Evolutionary conservation across 1,139 yeast species (phyloP).

Genomic region (Torulaspora globosa): DNA sequence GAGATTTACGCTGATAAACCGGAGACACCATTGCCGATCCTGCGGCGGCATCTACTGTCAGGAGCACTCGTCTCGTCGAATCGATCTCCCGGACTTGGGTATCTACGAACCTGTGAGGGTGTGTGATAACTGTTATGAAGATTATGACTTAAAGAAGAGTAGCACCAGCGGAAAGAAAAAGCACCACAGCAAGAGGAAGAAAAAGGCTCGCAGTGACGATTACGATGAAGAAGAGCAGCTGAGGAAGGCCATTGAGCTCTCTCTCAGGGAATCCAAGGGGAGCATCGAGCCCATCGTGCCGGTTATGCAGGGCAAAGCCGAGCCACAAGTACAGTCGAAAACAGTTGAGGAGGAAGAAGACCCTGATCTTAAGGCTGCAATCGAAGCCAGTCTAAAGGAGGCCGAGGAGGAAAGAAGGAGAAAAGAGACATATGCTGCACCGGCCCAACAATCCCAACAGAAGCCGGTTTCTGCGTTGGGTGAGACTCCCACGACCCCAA

Average conservation of each 20-base stretch:
- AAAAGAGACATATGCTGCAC: conserved; percentile 14
- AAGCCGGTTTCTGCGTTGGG: conserved; percentile 6
- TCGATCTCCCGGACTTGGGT: conserved; percentile 78
- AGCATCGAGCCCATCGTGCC: conserved; percentile 29
- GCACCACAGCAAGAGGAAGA: conserved; percentile 22
- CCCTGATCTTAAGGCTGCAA: conserved; percentile 88
- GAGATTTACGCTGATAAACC: conserved; percentile 71
- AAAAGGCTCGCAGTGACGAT: conserved; percentile 9
- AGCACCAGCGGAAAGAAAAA: conserved; percentile 31
- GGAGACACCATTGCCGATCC: conserved; percentile 95
- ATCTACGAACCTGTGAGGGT: conserved; percentile 87
- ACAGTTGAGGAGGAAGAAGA: conserved; percentile 63
- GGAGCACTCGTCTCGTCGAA: conserved; percentile 65
- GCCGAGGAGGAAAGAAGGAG: conserved; percentile 45
- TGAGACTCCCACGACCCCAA: conserved; percentile 11
- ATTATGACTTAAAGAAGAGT: conserved; percentile 41
- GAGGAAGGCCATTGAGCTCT: conserved; percentile 70
- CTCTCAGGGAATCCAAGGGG: conserved; percentile 54
- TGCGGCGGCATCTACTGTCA: conserved; percentile 96
- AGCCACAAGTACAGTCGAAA: conserved; percentile 9
- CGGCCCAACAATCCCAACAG: conserved; percentile 17
- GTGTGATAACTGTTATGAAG: conserved; percentile 82
- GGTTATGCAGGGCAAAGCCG: conserved; percentile 15
- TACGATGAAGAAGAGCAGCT: conserved; percentile 71
- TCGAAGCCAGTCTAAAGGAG: conserved; percentile 85